Percentiles rank a stretch among this genome's conserved stretches.
Evolutionary conservation across 75 land plant species (phyloP).

Genomic region (Sequoiadendron giganteum): DNA sequence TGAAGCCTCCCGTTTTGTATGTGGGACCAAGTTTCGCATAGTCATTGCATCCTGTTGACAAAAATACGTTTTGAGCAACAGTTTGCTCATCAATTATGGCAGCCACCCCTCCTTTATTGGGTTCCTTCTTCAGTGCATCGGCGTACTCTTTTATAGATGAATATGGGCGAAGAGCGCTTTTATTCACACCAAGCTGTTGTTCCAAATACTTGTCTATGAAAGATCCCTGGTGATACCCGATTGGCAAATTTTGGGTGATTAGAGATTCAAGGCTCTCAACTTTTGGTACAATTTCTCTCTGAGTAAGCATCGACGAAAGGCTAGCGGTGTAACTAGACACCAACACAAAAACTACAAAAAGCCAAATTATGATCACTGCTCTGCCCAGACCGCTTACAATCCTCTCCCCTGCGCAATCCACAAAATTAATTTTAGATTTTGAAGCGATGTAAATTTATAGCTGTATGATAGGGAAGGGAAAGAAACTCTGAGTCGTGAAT

Average conservation of each 20-base stretch:
- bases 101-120: conserved; percentile 22
- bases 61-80: conserved; percentile 23
- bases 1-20: conserved; percentile 17
- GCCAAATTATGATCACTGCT: conserved; percentile 19
- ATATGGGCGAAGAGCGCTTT: conserved; percentile 14
- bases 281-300: conserved; percentile 27
- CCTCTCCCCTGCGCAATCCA: conserved; percentile 16
- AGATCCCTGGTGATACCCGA: conserved; percentile 46
- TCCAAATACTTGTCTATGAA: conserved; percentile 33
- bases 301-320: conserved; percentile 49
- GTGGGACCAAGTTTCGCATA: conserved; percentile 12
- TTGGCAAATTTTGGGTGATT: conserved; percentile 1
- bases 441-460: not conserved
- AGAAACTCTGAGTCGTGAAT: conserved; percentile 46
- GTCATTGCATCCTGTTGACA: conserved; percentile 11
- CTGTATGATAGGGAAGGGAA: not conserved
- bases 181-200: conserved; percentile 19
- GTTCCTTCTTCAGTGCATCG: conserved; percentile 27
- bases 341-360: conserved; percentile 17
- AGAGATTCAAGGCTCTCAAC: conserved; percentile 24
- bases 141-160: conserved; percentile 23
- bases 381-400: conserved; percentile 19
- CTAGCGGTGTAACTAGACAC: conserved; percentile 47
- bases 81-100: conserved; percentile 29
- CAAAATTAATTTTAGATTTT: not conserved